Percentiles rank a stretch among this genome's conserved stretches.
Conservation (phyloP, 768 basidiomycete species). For the Suillus clintonianus region DNA sequence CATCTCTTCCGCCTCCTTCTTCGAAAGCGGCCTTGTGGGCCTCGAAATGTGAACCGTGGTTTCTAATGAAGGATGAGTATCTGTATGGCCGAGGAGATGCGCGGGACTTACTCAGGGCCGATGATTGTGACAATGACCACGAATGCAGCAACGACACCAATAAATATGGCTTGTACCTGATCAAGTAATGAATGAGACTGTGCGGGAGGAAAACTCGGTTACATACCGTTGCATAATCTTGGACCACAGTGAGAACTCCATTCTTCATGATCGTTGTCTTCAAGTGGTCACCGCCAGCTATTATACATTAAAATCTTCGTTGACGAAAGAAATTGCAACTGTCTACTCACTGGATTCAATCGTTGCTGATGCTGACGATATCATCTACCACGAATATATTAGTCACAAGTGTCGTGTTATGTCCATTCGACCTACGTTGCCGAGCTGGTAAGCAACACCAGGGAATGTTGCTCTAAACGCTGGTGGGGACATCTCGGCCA, state of each 20-base stretch:
- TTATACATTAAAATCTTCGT: conserved; percentile 9
- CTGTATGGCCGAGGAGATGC: background rate
- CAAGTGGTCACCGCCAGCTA: conserved; percentile 64
- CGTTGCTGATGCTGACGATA: conserved; percentile 74
- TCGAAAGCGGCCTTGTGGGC: conserved; percentile 79
- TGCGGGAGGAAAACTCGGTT: conserved; percentile 15
- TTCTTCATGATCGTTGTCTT: conserved; percentile 46
- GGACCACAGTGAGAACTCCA: conserved; percentile 44
- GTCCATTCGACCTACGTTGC: conserved; percentile 47
- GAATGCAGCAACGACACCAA: conserved; percentile 79
- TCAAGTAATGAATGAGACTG: conserved; percentile 13
- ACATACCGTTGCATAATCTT: conserved; percentile 61
- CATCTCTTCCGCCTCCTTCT: conserved; percentile 61
- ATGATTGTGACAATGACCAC: conserved; percentile 75
- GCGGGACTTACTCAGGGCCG: conserved; percentile 67
- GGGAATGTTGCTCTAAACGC: conserved; percentile 89
- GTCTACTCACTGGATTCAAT: conserved; percentile 67
- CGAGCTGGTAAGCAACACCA: conserved; percentile 82
- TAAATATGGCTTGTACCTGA: conserved; percentile 79
- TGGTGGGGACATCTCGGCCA: conserved; percentile 83
- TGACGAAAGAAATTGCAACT: background rate
- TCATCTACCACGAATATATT: conserved; percentile 41
- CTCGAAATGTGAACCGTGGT: conserved; percentile 84
- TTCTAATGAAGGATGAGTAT: conserved; percentile 37
- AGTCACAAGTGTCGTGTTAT: background rate